Percentiles rank a stretch among this genome's conserved stretches.
Evolutionary conservation across 768 basidiomycete species (phyloP).

Genomic region (Termitomyces sp.): DNA sequence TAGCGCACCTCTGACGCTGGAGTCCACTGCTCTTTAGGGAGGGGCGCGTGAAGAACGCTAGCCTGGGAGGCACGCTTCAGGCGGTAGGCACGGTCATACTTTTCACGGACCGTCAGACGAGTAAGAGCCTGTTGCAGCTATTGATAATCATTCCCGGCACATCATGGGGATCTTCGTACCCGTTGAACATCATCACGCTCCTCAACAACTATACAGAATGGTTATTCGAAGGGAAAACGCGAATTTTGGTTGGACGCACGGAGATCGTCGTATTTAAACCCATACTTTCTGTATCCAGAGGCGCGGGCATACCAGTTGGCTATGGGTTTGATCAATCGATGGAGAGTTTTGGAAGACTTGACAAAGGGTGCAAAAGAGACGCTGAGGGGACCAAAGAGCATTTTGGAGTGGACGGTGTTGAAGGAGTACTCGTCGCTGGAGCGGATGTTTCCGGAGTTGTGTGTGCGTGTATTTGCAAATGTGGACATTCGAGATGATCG

Average conservation of each 20-base stretch:
- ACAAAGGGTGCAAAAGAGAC: conserved; percentile 74
- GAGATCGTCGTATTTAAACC: conserved; percentile 94
- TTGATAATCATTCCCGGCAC: neutral
- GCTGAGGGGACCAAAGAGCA: conserved; percentile 59
- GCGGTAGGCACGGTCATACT: conserved; percentile 89
- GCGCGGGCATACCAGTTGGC: conserved; percentile 80
- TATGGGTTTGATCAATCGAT: conserved; percentile 66
- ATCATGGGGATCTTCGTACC: conserved; percentile 35
- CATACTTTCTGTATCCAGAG: conserved; percentile 80
- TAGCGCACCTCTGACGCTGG: conserved; percentile 65
- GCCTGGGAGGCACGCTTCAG: conserved; percentile 80
- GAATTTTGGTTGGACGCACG: conserved; percentile 44
- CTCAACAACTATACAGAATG: conserved; percentile 53
- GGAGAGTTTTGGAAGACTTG: conserved; percentile 62
- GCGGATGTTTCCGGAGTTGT: conserved; percentile 36
- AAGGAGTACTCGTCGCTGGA: conserved; percentile 2
- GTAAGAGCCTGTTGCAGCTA: conserved; percentile 58
- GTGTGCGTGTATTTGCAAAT: conserved; percentile 40
- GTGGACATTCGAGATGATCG: conserved; percentile 29
- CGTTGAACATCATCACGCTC: conserved; percentile 76
- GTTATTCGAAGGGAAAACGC: conserved; percentile 7
- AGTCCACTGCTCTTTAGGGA: conserved; percentile 81
- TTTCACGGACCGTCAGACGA: conserved; percentile 74
- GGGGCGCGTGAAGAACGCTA: conserved; percentile 70
- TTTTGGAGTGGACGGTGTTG: conserved; percentile 21